phyloP scores from a whole-genome alignment of 495 filamentous ascomycete genomes.

The Penicillium herquei region DNA sequence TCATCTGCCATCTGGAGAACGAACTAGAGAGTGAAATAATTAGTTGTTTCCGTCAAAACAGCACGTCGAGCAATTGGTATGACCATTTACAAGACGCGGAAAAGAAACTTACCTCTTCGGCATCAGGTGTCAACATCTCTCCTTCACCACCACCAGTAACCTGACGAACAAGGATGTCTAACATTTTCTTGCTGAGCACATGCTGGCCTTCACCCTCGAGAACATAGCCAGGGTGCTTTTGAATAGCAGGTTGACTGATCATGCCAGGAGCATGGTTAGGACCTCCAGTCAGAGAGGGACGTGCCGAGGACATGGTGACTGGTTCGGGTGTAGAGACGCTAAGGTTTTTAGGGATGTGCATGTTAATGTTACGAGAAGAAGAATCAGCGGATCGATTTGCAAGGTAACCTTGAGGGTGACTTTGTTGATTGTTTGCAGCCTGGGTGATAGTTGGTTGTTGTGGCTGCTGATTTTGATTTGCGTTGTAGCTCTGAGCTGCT shows the following conservation, averaged over 20 bases:
- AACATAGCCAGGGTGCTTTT: constrained; percentile 74
- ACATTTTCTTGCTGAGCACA: constrained; percentile 90
- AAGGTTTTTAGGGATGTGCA: constrained; percentile 80
- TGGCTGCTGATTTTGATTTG: constrained; percentile 35
- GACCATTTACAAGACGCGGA: background rate
- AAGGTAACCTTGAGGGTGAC: constrained; percentile 53
- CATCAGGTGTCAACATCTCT: constrained; percentile 76
- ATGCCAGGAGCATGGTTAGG: constrained; percentile 69
- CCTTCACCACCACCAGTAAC: constrained; percentile 80
- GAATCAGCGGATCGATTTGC: constrained; percentile 48
- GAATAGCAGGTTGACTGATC: constrained; percentile 81
- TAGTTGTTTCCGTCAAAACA: too few species aligned
- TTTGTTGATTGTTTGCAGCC: constrained; percentile 36
- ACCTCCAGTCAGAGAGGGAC: constrained; percentile 78
- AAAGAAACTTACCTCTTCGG: constrained; percentile 74
- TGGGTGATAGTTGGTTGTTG: constrained; percentile 37
- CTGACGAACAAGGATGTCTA: constrained; percentile 91
- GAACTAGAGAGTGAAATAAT: constrained; percentile 49
- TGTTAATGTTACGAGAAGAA: constrained; percentile 50
- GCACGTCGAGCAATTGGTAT: too few species aligned
- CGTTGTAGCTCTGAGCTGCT: constrained; percentile 57
- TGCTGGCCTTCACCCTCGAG: constrained; percentile 88
- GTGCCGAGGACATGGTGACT: constrained; percentile 64
- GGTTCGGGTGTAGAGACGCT: constrained; percentile 67
- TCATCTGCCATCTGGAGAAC: constrained; percentile 88